A percentile compares a stretch with the other conserved stretches of the same genome.
These are phyloP conservation scores for Candida frijolesensis DNA, from an alignment of 1,139 yeast genomes.

Conservation along the genomic window DNA sequence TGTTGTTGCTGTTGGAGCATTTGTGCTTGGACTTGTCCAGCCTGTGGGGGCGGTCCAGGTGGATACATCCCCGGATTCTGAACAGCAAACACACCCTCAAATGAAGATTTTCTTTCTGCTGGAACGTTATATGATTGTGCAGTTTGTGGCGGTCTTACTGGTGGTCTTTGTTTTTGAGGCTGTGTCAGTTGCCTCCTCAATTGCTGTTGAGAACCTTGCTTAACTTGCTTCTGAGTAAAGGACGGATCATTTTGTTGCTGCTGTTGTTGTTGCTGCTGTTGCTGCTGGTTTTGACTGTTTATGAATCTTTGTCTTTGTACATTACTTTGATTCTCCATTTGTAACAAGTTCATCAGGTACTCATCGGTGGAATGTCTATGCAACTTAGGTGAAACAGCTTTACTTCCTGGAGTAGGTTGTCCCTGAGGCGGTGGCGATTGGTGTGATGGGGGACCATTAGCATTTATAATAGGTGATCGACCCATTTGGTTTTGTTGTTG, in stretches of 20 bases:
- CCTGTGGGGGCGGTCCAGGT: slow-evolving; percentile 11
- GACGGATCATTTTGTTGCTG: slow-evolving; percentile 1
- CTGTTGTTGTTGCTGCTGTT: slow-evolving; percentile 10
- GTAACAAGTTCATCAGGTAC: slow-evolving; percentile 27
- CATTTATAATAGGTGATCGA: slow-evolving; percentile 8
- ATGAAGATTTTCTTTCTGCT: slow-evolving; percentile 2
- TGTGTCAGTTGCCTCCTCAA: not conserved
- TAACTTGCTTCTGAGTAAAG: not conserved
- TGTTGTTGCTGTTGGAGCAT: slow-evolving; percentile 12
- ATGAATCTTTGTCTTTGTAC: slow-evolving; percentile 27
- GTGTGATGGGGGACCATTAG: slow-evolving; percentile 7
- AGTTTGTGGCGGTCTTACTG: not conserved
- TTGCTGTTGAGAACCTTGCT: slow-evolving; percentile 1
- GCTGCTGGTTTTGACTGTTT: slow-evolving; percentile 24
- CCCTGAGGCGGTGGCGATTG: slow-evolving; percentile 8
- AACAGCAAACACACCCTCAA: slow-evolving; percentile 8
- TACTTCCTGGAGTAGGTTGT: not conserved
- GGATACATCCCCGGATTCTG: slow-evolving; percentile 13
- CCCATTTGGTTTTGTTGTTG: slow-evolving; percentile 6
- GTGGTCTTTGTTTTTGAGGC: slow-evolving; percentile 1
- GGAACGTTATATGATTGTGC: not conserved
- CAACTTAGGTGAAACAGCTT: slow-evolving; percentile 5
- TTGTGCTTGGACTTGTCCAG: slow-evolving; percentile 16
- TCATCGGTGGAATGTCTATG: slow-evolving; percentile 24
- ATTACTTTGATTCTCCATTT: slow-evolving; percentile 31